Evolutionary conservation across 2,329 filamentous ascomycete genomes (phyloP), one percentile per base, ranked within the genome.

Genomic region (Cylindrodendrum hubeiense): DNA sequence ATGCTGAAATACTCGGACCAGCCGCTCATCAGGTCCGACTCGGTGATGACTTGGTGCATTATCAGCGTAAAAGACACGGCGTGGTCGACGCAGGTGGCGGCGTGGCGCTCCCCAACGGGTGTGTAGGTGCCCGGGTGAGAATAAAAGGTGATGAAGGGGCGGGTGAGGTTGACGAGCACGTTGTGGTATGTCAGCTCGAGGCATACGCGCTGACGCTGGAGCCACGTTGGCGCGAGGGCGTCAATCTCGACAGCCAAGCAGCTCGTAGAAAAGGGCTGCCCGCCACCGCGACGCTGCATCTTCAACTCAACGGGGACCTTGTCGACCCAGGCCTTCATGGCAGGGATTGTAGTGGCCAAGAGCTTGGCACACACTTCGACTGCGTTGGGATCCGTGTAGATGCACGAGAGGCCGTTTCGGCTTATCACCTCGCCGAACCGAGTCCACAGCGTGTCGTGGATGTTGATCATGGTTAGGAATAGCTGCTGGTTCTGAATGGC

Each of bases 101-200:
- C 71, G 33, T 66, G 64, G 5, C 65, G 57, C 43, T 72, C 69
- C 3, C 67, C 55, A 12, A 68, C 50, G 9, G 65, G 64, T 2
- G 76, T 57, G 22, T 54, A 63, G 9, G 58, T 55, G 2, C 47
- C 46, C 5, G 52, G 47, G 19, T 62, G 60, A 3, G 57, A 53
- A 43, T 66, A 63, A 43, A 83, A 83, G 51, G 70, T 73, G 47
- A 84, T 79, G 30, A 81, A 79, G 1, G 79, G 80, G 4, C 82
- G 80, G 49, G 77, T 79, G 8, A 83, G 72, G 57, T 78, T 80
- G 22, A 77, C 71, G 41, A 63, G 70, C 9, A 82, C 64, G 52
- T 78, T 78, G 60, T 83, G 81, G 60, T 83, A 83, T 24, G 77
- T 69, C 2, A 82, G 66, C 60, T 84, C 81, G 1, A 84, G 74